Percentiles rank a stretch among this genome's conserved stretches.
These are phyloP conservation scores for Fusarium buharicum DNA, from an alignment of 2,329 filamentous ascomycete species.

Conservation along the genomic window DNA sequence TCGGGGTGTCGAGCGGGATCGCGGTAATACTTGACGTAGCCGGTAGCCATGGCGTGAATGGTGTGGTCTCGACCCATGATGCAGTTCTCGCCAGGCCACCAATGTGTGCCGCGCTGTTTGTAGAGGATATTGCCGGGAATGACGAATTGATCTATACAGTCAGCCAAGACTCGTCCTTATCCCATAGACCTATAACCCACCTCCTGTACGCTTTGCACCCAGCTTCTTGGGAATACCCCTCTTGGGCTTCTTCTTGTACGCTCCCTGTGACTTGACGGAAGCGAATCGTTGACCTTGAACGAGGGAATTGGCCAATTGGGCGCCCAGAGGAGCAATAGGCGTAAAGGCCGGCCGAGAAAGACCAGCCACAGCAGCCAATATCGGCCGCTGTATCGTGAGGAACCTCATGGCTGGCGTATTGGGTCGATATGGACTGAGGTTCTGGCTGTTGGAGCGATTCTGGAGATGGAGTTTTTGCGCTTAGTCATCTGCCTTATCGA, in stretches of 20 bases:
- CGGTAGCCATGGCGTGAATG: constrained; percentile 84
- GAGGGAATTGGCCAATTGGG: constrained; percentile 53
- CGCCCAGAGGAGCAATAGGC: constrained; percentile 34
- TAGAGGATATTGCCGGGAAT: constrained; percentile 98
- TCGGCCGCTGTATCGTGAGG: constrained; percentile 58
- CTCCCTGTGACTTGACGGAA: constrained; percentile 72
- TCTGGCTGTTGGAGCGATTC: constrained; percentile 25
- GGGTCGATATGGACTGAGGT: constrained; percentile 51
- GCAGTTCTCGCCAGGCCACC: constrained; percentile 96
- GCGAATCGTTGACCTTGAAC: constrained; percentile 65
- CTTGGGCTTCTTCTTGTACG: constrained; percentile 72
- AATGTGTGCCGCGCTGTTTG: constrained; percentile 92
- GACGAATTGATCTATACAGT: constrained; percentile 80
- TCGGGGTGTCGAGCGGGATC: constrained; percentile 85
- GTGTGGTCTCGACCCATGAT: constrained; percentile 97
- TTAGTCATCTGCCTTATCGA: constrained; percentile 48
- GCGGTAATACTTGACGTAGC: constrained; percentile 97
- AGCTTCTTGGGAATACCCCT: constrained; percentile 80
- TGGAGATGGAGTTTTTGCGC: constrained; percentile 44
- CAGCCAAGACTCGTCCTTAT: constrained; percentile 8
- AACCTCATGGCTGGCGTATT: constrained; percentile 57
- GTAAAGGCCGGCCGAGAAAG: constrained; percentile 44
- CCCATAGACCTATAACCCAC: constrained; percentile 58
- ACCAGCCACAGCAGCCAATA: constrained; percentile 54
- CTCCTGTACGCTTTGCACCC: constrained; percentile 92